A percentile compares a stretch with the other conserved stretches of the same genome.
Evolutionary conservation across 2,329 filamentous ascomycete species (phyloP).

Genomic region (Colletotrichum lentis): DNA sequence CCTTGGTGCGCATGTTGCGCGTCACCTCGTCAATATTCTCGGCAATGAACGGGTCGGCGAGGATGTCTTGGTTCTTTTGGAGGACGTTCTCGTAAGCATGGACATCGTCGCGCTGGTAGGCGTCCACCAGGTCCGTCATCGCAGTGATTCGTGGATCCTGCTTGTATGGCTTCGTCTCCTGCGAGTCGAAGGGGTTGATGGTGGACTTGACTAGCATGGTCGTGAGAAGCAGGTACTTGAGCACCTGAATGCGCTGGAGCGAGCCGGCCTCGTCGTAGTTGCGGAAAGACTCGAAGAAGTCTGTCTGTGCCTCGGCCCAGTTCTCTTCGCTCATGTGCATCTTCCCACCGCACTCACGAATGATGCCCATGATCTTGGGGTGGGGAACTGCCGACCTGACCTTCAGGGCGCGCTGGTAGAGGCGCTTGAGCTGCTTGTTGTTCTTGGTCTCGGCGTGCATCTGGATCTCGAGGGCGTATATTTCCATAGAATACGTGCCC

Average conservation of each 20-base stretch:
- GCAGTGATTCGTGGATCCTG: constrained; percentile 93
- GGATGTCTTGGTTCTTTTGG: constrained; percentile 84
- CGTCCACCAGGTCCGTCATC: constrained; percentile 97
- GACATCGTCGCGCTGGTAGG: constrained; percentile 95
- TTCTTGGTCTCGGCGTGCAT: constrained; percentile 98
- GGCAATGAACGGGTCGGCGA: constrained; percentile 93
- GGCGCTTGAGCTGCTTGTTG: constrained; percentile 92
- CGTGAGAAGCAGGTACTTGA: constrained; percentile 94
- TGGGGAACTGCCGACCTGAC: constrained; percentile 98
- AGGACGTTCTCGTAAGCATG: constrained; percentile 89
- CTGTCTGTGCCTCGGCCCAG: constrained; percentile 95
- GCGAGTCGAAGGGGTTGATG: constrained; percentile 98
- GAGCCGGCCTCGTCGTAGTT: constrained; percentile 99
- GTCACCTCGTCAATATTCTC: constrained; percentile 99
- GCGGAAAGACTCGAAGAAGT: constrained; percentile 98
- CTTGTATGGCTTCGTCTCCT: constrained; percentile 98
- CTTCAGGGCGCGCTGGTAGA: constrained; percentile 90
- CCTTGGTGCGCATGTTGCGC: constrained; percentile 96
- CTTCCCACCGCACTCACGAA: constrained; percentile 97
- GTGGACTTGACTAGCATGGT: constrained; percentile 99
- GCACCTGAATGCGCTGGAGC: constrained; percentile 92
- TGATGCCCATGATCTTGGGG: constrained; percentile 99
- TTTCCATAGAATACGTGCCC: constrained; percentile 93
- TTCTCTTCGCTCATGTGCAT: constrained; percentile 99
- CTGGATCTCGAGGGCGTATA: constrained; percentile 96